Base-by-base conservation (phyloP, 2,329 filamentous ascomycete genomes). In the Cercospora berteroae region DNA sequence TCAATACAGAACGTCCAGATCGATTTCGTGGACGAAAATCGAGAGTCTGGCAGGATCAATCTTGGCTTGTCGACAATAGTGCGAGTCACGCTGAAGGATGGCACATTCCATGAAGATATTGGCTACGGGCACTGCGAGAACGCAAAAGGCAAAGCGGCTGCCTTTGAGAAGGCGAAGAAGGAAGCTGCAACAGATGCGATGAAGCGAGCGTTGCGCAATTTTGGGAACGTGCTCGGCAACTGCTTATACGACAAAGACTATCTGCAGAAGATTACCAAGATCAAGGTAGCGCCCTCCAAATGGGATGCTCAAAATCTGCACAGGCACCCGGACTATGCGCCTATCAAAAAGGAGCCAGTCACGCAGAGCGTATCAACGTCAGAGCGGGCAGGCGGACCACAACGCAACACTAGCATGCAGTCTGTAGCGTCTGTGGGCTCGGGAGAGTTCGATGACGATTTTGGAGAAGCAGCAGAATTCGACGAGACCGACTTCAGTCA, bases 141-240 rank as follows among this genome's bases (percentile, higher is more conserved):
- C 76, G 93, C 90, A 79, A 96, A 94, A 80, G 91, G 92, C 65
- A 99, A 99, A 81, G 94, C 94, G 3, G 90, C 92, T 61, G 95
- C 94, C 0, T 99, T 98, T 75, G 95, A 99, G 79, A 99, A 99
- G 81, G 94, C 95, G 1, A 99, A 98, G 83, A 99, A 99, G 79
- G 94, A 98, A 82, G 96, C 93, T 7, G 96, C 93, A 2, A 98
- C 96, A 9, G 95, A 99, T 80, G 95, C 89, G 1, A 78, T 99
- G 77, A 99, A 99, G 81, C 87, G 95, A 72, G 88, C 95, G 1
- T 78, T 99, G 75, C 87, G 94, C 67, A 97, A 89, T 70, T 99
- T 99, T 80, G 95, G 95, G 67, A 98, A 98, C 74, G 90, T 98
- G 16, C 84, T 99, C 64, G 95, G 95, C n/a, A 99, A 98, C 77